Conservation (phyloP, 2,329 filamentous ascomycete genomes). For the Microdochium nivale region DNA sequence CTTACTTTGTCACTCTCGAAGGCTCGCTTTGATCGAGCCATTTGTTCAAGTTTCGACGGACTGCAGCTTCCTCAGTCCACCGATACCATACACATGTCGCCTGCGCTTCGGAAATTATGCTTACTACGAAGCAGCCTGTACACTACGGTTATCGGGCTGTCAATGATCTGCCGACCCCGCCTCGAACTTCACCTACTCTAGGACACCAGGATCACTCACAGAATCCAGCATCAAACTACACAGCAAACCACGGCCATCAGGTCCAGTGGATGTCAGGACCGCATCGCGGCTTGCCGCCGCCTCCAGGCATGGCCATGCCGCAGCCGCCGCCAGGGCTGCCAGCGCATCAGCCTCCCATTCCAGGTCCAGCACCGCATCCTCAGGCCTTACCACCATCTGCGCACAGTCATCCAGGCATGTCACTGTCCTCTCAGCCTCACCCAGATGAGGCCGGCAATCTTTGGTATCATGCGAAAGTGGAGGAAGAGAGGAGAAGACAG, state of each 20-base stretch:
- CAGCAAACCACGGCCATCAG: conserved; percentile 37
- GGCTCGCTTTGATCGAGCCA: neutral
- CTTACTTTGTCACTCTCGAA: neutral
- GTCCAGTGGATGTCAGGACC: conserved; percentile 57
- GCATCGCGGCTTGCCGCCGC: conserved; percentile 61
- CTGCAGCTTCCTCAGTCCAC: neutral
- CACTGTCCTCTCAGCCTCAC: conserved; percentile 55
- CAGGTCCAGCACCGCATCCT: conserved; percentile 17
- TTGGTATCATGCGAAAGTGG: conserved; percentile 63
- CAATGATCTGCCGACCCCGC: conserved; percentile 54
- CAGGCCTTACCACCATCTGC: conserved; percentile 8
- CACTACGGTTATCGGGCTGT: conserved; percentile 51
- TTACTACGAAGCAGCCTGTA: conserved; percentile 52
- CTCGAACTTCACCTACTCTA: conserved; percentile 47
- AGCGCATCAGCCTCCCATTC: conserved; percentile 9
- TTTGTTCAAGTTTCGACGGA: neutral
- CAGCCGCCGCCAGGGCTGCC: conserved; percentile 10
- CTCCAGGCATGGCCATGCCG: conserved; percentile 55
- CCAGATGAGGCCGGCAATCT: conserved; percentile 63
- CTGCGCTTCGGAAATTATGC: conserved; percentile 37
- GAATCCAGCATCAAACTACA: conserved; percentile 28
- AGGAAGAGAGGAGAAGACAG: conserved; percentile 61
- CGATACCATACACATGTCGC: conserved; percentile 10
- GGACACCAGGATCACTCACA: conserved; percentile 37
- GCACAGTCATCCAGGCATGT: conserved; percentile 26